These are phyloP conservation scores for Aspergillus tubingensis DNA, from an alignment of 2,329 filamentous ascomycete species.

Conservation along the genomic window DNA sequence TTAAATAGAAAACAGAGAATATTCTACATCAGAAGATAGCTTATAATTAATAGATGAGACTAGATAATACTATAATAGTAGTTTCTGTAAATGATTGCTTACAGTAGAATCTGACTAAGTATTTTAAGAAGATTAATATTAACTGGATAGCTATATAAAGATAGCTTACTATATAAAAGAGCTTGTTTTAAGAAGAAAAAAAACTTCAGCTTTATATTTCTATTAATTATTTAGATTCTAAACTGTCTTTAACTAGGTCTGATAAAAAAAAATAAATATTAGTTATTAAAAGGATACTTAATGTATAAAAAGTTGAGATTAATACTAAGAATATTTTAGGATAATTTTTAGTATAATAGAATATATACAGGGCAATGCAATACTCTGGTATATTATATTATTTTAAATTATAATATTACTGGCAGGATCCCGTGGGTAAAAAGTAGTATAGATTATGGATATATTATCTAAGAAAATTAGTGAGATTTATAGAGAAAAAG, in stretches of 20 bases:
- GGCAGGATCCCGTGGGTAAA: slow-evolving; percentile 6
- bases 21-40: slow-evolving; percentile 22
- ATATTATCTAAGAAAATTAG: slow-evolving; percentile 17
- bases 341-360: slow-evolving; percentile 9
- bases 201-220: slow-evolving; percentile 27
- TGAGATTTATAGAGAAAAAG: slow-evolving; percentile 5
- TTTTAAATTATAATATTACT: slow-evolving; percentile 18
- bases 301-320: slow-evolving; percentile 24
- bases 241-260: neutral
- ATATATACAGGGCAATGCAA: slow-evolving; percentile 35
- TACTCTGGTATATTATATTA: slow-evolving; percentile 32
- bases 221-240: slow-evolving; percentile 30
- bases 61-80: slow-evolving; percentile 25
- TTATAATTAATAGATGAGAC: slow-evolving; percentile 23
- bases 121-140: slow-evolving; percentile 25
- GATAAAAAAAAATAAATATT: slow-evolving; percentile 11
- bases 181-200: slow-evolving; percentile 25
- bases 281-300: slow-evolving; percentile 28
- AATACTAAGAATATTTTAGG: slow-evolving; percentile 9
- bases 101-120: slow-evolving; percentile 24
- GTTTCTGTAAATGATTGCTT: slow-evolving; percentile 25
- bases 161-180: slow-evolving; percentile 23
- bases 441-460: slow-evolving; percentile 9
- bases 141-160: slow-evolving; percentile 26
- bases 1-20: slow-evolving; percentile 17